Percentiles rank a stretch among this genome's conserved stretches.
Evolutionary conservation across 2,329 filamentous ascomycete species (phyloP).

Genomic region (Epicoccum sorghinum): DNA sequence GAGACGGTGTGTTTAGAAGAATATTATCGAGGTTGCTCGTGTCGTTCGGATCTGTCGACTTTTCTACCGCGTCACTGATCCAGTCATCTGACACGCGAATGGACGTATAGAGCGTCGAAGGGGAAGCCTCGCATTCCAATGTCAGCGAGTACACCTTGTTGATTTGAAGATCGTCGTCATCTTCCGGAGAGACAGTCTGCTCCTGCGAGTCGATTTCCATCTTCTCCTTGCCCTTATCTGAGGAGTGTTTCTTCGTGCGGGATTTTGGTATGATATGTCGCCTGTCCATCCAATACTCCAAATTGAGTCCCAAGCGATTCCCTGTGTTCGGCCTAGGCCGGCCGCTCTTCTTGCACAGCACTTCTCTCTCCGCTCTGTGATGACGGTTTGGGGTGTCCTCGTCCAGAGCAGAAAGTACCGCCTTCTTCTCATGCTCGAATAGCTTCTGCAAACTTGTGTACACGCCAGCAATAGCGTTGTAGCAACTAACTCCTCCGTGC

Average conservation of each 20-base stretch:
- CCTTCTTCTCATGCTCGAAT: constrained; percentile 71
- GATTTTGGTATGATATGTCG: constrained; percentile 52
- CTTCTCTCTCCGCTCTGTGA: constrained; percentile 60
- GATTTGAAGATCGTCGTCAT: constrained; percentile 48
- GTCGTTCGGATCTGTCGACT: constrained; percentile 51
- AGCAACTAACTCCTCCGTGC: constrained; percentile 67
- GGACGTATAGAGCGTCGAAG: constrained; percentile 59
- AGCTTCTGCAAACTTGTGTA: constrained; percentile 72
- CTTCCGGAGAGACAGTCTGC: constrained; percentile 29
- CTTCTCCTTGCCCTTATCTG: constrained; percentile 47
- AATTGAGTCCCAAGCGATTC: constrained; percentile 68
- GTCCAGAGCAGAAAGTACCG: constrained; percentile 38
- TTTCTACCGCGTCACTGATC: constrained; percentile 72
- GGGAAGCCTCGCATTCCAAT: constrained; percentile 65
- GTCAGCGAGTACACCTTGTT: constrained; percentile 69
- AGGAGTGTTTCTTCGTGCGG: constrained; percentile 32
- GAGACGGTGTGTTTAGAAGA: constrained; percentile 51
- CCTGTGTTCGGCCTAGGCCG: constrained; percentile 73
- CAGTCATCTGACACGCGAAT: constrained; percentile 75
- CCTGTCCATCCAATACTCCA: constrained; percentile 79
- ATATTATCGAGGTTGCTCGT: constrained; percentile 47
- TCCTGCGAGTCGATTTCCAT: constrained; percentile 42
- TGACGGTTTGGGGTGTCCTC: constrained; percentile 50
- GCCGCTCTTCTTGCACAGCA: constrained; percentile 73
- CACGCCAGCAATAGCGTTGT: constrained; percentile 76